phyloP scores from a whole-genome alignment of 768 basidiomycete species.

The Phaffia australis region DNA sequence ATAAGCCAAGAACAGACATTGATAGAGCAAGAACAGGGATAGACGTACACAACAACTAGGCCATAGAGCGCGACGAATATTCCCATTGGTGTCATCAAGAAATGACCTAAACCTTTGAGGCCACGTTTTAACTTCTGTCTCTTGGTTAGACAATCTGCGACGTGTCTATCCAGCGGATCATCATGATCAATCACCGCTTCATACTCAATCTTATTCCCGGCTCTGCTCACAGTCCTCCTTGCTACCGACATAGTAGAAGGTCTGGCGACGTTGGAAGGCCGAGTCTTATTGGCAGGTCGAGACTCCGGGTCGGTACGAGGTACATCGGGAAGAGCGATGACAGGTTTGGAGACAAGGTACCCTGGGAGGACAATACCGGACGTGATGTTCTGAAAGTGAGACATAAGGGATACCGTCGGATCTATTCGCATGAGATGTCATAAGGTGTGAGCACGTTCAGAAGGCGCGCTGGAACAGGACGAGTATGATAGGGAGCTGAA shows the following conservation, averaged over 20 bases:
- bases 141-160: slow-evolving; percentile 60
- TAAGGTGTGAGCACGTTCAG: background rate
- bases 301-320: background rate
- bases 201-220: background rate
- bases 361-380: slow-evolving; percentile 21
- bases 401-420: slow-evolving; percentile 20
- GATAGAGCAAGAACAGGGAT: slow-evolving; percentile 64
- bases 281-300: background rate
- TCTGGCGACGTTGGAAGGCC: background rate
- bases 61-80: slow-evolving; percentile 43
- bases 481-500: background rate
- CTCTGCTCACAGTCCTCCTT: background rate
- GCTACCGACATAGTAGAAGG: background rate
- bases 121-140: slow-evolving; percentile 52
- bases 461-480: background rate
- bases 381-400: slow-evolving; percentile 22
- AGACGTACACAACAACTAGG: slow-evolving; percentile 35
- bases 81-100: slow-evolving; percentile 52
- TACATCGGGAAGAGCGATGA: slow-evolving; percentile 9
- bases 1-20: background rate
- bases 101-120: slow-evolving; percentile 64
- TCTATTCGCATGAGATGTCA: background rate
- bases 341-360: slow-evolving; percentile 2
- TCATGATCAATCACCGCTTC: slow-evolving; percentile 27
- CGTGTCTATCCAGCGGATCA: slow-evolving; percentile 57